These are phyloP conservation scores for Blastobotrys persicus DNA, from an alignment of 1,139 yeast species.

Conservation along the genomic window DNA sequence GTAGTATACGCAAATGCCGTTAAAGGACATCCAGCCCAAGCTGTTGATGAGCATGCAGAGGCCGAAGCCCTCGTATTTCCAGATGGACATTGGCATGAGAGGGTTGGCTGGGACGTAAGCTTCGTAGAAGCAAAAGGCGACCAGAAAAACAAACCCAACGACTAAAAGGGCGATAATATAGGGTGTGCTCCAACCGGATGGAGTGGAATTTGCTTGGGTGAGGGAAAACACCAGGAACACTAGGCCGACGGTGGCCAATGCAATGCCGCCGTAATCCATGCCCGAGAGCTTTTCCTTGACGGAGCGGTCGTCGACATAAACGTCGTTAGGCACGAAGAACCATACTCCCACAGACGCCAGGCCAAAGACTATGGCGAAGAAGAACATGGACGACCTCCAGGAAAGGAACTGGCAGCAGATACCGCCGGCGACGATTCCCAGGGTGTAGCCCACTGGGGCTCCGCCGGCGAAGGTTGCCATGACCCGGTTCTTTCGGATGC, in stretches of 20 bases:
- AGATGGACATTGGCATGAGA: conserved; percentile 45
- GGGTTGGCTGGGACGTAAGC: conserved; percentile 40
- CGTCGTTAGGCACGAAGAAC: conserved; percentile 37
- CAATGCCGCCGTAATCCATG: conserved; percentile 41
- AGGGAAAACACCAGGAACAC: conserved; percentile 40
- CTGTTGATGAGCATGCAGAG: conserved; percentile 40
- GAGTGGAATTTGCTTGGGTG: conserved; percentile 34
- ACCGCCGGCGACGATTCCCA: conserved; percentile 44
- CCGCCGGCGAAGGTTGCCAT: conserved; percentile 47
- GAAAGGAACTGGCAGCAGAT: conserved; percentile 40
- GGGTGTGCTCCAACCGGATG: conserved; percentile 31
- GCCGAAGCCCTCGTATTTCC: conserved; percentile 40
- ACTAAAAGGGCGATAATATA: conserved; percentile 37
- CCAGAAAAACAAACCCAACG: conserved; percentile 33
- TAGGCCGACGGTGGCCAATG: conserved; percentile 36
- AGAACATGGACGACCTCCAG: conserved; percentile 45
- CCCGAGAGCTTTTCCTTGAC: conserved; percentile 27
- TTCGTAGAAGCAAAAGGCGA: conserved; percentile 34
- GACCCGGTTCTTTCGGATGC: conserved; percentile 42
- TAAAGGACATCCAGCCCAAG: conserved; percentile 43
- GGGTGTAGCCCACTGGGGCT: conserved; percentile 47
- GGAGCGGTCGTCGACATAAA: conserved; percentile 16
- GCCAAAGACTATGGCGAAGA: conserved; percentile 41
- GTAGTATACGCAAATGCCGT: conserved; percentile 43
- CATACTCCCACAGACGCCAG: conserved; percentile 32